Percentiles rank a stretch among this genome's conserved stretches.
Conservation (phyloP, 495 filamentous ascomycete species). For the Penicillium turbatum region DNA sequence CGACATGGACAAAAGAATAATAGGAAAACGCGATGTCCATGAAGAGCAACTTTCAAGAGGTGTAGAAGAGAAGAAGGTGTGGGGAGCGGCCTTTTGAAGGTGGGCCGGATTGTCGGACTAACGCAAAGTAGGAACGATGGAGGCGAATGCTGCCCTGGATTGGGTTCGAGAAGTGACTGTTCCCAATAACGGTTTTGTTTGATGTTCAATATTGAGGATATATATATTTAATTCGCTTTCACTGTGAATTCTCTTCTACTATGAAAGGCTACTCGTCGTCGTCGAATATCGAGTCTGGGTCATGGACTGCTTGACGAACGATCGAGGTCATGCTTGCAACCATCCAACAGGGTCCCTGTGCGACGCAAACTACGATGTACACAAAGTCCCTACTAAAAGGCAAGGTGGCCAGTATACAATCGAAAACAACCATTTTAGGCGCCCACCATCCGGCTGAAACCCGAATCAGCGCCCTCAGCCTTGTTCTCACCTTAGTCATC, state of each 20-base stretch:
- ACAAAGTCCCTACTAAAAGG: background rate
- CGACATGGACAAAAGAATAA: conserved; percentile 60
- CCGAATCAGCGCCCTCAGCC: background rate
- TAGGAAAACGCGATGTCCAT: conserved; percentile 39
- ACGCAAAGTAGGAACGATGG: conserved; percentile 46
- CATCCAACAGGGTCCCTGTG: background rate
- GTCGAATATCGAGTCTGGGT: background rate
- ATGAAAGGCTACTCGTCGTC: background rate
- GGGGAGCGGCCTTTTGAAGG: conserved; percentile 47
- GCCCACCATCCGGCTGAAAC: background rate
- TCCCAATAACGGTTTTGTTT: too few relatives aligned
- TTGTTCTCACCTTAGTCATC: background rate
- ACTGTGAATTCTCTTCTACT: background rate
- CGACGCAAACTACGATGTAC: background rate
- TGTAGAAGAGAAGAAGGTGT: conserved; percentile 29
- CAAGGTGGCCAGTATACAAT: background rate
- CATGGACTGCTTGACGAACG: background rate
- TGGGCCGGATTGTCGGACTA: conserved; percentile 40
- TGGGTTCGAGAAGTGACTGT: background rate
- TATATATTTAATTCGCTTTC: background rate
- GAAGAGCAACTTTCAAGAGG: conserved; percentile 36
- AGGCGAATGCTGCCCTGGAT: conserved; percentile 27
- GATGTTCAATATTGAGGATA: background rate
- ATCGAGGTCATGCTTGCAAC: background rate
- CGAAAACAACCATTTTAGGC: background rate